Evolutionary conservation across 2,329 filamentous ascomycete genomes (phyloP).

Genomic region (Epicoccum sorghinum): DNA sequence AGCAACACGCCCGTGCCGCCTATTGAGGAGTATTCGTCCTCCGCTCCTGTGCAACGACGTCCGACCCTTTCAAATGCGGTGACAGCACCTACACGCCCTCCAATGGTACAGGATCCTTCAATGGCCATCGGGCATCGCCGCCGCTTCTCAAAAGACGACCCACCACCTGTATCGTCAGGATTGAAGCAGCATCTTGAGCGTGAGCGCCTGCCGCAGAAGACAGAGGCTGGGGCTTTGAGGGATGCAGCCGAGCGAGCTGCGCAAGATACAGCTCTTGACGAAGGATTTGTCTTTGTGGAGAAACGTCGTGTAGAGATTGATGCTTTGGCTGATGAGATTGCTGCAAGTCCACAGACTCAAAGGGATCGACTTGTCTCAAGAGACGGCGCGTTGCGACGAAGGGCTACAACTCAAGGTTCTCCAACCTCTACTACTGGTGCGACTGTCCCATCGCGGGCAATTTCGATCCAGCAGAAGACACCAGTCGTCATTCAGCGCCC

Average conservation of each 20-base stretch:
- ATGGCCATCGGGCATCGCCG: slow-evolving; percentile 61
- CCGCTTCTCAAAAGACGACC: slow-evolving; percentile 61
- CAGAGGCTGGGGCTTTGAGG: slow-evolving; percentile 46
- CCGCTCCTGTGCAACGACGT: slow-evolving; percentile 47
- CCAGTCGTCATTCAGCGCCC: slow-evolving; percentile 71
- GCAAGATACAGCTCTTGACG: slow-evolving; percentile 86
- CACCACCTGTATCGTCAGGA: slow-evolving; percentile 52
- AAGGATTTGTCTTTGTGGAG: slow-evolving; percentile 95
- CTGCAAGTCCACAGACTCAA: slow-evolving; percentile 72
- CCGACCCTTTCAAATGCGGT: slow-evolving; percentile 52
- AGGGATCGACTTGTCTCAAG: slow-evolving; percentile 58
- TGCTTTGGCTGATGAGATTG: slow-evolving; percentile 93
- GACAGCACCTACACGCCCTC: slow-evolving; percentile 53
- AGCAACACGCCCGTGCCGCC: slow-evolving; percentile 44
- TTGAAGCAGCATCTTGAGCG: slow-evolving; percentile 56
- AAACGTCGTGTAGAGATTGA: slow-evolving; percentile 96
- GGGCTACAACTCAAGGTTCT: slow-evolving; percentile 77
- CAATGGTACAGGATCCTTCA: slow-evolving; percentile 44
- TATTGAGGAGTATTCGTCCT: slow-evolving; percentile 43
- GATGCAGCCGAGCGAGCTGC: slow-evolving; percentile 69
- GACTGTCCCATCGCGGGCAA: slow-evolving; percentile 72
- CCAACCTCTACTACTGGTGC: slow-evolving; percentile 73
- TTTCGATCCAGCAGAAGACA: slow-evolving; percentile 73
- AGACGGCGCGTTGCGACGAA: slow-evolving; percentile 70
- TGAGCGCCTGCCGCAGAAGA: slow-evolving; percentile 50